phyloP scores from a whole-genome alignment of 352 stramenopile species.

The Phytophthora megakarya region DNA sequence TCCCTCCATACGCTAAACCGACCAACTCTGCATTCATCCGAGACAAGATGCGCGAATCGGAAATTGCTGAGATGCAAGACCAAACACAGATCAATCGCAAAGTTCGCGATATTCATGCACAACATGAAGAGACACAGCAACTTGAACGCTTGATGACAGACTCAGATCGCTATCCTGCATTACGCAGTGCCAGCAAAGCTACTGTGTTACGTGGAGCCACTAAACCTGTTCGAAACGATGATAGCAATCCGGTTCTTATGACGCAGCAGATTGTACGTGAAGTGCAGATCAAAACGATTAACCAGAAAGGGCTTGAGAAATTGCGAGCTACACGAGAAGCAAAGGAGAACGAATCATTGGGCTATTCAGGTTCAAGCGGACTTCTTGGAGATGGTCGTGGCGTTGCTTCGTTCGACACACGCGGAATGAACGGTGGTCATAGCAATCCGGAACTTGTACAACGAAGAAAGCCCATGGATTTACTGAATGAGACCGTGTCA shows the following conservation, averaged over 20 bases:
- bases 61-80: slow-evolving; percentile 75
- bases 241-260: slow-evolving; percentile 53
- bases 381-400: slow-evolving; percentile 27
- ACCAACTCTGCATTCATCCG: slow-evolving; percentile 85
- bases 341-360: slow-evolving; percentile 53
- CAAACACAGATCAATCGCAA: slow-evolving; percentile 71
- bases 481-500: slow-evolving; percentile 60
- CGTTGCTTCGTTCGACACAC: slow-evolving; percentile 40
- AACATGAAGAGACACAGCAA: slow-evolving; percentile 84
- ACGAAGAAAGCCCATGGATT: slow-evolving; percentile 58
- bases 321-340: slow-evolving; percentile 76
- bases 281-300: slow-evolving; percentile 91
- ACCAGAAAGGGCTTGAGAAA: slow-evolving; percentile 84
- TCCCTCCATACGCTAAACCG: slow-evolving; percentile 83
- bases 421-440: slow-evolving; percentile 26
- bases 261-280: slow-evolving; percentile 86
- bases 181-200: slow-evolving; percentile 64
- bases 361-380: slow-evolving; percentile 19
- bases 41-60: slow-evolving; percentile 77
- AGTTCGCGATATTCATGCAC: slow-evolving; percentile 60
- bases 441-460: slow-evolving; percentile 54
- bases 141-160: slow-evolving; percentile 72
- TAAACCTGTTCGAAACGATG: slow-evolving; percentile 73
- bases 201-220: slow-evolving; percentile 65
- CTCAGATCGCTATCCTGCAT: slow-evolving; percentile 66